Percentiles rank a stretch among this genome's conserved stretches.
Evolutionary conservation across 768 basidiomycete genomes (phyloP).

Genomic region (Suillus placidus): DNA sequence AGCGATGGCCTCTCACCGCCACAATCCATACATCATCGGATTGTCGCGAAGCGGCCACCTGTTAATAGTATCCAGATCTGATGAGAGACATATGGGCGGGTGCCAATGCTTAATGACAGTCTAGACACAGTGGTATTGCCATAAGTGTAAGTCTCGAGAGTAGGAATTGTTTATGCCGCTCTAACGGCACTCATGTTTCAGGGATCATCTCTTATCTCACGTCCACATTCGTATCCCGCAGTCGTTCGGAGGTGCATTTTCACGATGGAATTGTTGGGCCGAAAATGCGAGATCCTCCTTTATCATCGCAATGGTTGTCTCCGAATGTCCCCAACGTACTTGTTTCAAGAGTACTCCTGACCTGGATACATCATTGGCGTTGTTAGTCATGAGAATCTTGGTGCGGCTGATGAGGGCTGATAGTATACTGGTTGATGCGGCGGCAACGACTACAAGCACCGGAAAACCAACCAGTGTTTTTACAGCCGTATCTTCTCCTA

Average conservation of each 20-base stretch:
- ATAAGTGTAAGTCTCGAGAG: background rate
- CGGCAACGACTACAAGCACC: constrained; percentile 26
- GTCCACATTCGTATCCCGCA: constrained; percentile 1
- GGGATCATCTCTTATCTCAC: constrained; percentile 8
- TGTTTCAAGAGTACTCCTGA: constrained; percentile 11
- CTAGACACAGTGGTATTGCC: background rate
- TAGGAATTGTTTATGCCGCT: background rate
- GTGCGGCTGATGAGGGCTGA: constrained; percentile 19
- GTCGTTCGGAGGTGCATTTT: constrained; percentile 8
- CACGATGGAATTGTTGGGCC: constrained; percentile 15
- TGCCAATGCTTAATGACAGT: background rate
- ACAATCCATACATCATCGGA: constrained; percentile 13
- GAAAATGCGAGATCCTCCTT: constrained; percentile 21
- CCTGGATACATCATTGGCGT: constrained; percentile 14
- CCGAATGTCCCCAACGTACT: constrained; percentile 11
- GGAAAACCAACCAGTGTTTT: constrained; percentile 16
- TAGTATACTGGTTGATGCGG: constrained; percentile 9
- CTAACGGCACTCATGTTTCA: constrained; percentile 4
- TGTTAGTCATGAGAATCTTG: constrained; percentile 23
- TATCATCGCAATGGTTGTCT: constrained; percentile 15
- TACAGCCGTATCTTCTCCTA: constrained; percentile 10
- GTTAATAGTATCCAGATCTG: constrained; percentile 1
- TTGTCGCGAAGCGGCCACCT: constrained; percentile 1
- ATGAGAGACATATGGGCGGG: background rate
- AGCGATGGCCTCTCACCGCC: constrained; percentile 22